Conservation (phyloP, 164 flowering plant genomes). For the Aristolochia fimbriata region DNA sequence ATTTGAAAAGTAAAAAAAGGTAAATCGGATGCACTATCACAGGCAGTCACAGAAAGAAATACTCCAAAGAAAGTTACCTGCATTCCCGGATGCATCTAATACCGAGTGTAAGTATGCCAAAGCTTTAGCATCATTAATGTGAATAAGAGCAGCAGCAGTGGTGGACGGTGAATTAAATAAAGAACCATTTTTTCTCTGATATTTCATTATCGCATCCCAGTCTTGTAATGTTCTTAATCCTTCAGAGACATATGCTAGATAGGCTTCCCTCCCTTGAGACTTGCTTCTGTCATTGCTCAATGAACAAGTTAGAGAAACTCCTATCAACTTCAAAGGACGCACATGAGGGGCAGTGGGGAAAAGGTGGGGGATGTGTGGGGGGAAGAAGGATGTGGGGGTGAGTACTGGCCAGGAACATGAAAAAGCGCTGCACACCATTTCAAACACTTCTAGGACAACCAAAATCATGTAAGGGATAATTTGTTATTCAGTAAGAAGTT, state of each 20-base stretch:
- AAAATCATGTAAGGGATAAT: too few relatives aligned
- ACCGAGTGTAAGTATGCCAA: conserved; percentile 49
- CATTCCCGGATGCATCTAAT: conserved; percentile 44
- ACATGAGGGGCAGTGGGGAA: neutral
- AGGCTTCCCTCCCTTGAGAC: conserved; percentile 32
- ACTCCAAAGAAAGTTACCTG: conserved; percentile 34
- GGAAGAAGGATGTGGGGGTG: neutral
- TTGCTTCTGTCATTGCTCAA: conserved; percentile 16
- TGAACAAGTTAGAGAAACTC: neutral
- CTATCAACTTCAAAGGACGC: neutral
- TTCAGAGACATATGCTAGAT: conserved; percentile 72
- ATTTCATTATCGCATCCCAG: conserved; percentile 59
- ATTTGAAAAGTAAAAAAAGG: neutral
- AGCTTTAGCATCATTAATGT: conserved; percentile 39
- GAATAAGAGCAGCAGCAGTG: conserved; percentile 65
- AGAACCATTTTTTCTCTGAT: conserved; percentile 84
- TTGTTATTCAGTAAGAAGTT: too few relatives aligned
- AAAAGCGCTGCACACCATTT: neutral
- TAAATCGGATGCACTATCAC: neutral
- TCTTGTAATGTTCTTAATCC: conserved; percentile 56
- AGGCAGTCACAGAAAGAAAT: neutral
- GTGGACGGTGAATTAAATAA: conserved; percentile 85
- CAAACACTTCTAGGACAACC: too few relatives aligned
- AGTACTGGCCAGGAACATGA: neutral
- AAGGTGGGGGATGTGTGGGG: too few relatives aligned